Conservation (phyloP, 495 filamentous ascomycete species). For the Trichodelitschia bisporula region DNA sequence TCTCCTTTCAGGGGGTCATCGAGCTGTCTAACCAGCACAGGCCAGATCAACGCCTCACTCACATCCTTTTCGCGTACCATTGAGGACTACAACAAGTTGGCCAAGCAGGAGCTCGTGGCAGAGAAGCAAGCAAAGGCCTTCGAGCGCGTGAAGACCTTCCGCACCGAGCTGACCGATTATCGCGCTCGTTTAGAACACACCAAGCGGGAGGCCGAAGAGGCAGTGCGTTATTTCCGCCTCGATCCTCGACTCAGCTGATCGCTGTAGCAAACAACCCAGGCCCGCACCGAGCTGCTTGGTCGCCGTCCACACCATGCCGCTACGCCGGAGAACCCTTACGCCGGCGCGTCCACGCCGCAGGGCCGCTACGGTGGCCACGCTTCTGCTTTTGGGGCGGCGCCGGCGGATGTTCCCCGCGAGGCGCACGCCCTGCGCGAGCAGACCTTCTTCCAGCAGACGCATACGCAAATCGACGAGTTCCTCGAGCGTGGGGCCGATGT, state of each 20-base stretch:
- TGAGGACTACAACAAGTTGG: constrained; percentile 71
- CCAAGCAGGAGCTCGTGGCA: constrained; percentile 65
- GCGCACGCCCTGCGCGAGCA: constrained; percentile 75
- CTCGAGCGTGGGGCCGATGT: constrained; percentile 77
- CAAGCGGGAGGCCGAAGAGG: constrained; percentile 50
- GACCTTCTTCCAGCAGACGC: constrained; percentile 54
- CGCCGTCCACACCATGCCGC: constrained; percentile 65
- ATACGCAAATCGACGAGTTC: constrained; percentile 75
- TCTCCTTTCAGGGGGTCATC: too few relatives aligned
- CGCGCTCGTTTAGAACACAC: constrained; percentile 50
- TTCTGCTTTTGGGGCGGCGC: constrained; percentile 21
- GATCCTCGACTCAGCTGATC: background rate
- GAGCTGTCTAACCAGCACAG: constrained; percentile 14
- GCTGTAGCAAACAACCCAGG: constrained; percentile 33
- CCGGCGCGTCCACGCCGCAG: constrained; percentile 13
- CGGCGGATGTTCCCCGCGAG: constrained; percentile 42
- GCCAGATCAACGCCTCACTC: constrained; percentile 66
- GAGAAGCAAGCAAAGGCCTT: constrained; percentile 77
- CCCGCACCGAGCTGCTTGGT: constrained; percentile 67
- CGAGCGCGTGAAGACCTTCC: constrained; percentile 69
- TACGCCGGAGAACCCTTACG: constrained; percentile 92
- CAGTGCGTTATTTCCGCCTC: constrained; percentile 19
- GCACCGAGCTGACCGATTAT: constrained; percentile 55
- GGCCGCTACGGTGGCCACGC: constrained; percentile 1
- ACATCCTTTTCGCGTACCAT: constrained; percentile 76